Base-by-base conservation (phyloP, 371 early-diverging fungal genomes). In the Umbelopsis sp. region DNA sequence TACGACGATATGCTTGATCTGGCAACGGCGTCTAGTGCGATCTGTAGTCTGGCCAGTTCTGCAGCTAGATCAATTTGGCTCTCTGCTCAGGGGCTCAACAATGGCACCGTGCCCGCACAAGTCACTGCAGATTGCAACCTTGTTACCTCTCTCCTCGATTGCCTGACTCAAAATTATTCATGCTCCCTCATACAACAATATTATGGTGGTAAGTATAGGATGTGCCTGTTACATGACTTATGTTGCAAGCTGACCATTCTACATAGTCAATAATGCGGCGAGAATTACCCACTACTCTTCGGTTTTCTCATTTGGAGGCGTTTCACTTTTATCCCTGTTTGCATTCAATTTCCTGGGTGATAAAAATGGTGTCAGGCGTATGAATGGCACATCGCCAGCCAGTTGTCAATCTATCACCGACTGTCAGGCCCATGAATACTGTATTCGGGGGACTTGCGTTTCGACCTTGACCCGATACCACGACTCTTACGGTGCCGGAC, bases 401-500 rank as follows among this genome's bases (percentile, higher is more conserved):
- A 11, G 24, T 9, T 83, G 83, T 44, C 52, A 71, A 44, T 76
- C 75, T 0, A 80, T 80, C n/a, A 50, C 68, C 29, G 78, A 83
- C 37, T 83, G 86, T 68, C 32, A 63, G 8, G 8, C 68, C 0
- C 79, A 76, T 1, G 83, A 86, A 69, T 86, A 76, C 29, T 89
- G 89, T 63, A 79, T 85, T 18, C 77, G 80, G 1, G 76, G 83
- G 48, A 73, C 75, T 52, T 93, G 93, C 68, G 73, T 86, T 12
- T 44, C 68, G 25, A 75, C 84, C 6, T 70, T 88, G 46, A 88
- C 91, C 1, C 76, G 82, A 1, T 86, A 85, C 64, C 93, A 94
- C 76, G 84, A 86, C 57, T 89, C 94, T 1, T 93, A 89, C 72
- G 92, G 93, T 7, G 84, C 86, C 9, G 94, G 94, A 4, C 69